A percentile compares a stretch with the other conserved stretches of the same genome.
phyloP scores from a whole-genome alignment of 441 rosid species.

The Sinapis alba region DNA sequence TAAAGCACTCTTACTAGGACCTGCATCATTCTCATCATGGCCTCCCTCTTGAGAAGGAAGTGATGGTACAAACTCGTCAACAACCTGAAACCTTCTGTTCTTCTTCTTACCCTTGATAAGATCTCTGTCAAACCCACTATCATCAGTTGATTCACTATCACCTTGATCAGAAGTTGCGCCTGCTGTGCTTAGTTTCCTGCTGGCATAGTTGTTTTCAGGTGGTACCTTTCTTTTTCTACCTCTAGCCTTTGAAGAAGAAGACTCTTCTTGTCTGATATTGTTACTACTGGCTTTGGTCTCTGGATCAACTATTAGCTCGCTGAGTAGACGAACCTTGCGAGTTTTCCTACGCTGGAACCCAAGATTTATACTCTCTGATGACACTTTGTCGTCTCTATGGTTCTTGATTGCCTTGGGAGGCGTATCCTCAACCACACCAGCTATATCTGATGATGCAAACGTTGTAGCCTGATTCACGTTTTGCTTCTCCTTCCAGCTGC shows the following conservation, averaged over 20 bases:
- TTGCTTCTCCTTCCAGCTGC: conserved; percentile 27
- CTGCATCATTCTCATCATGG: conserved; percentile 41
- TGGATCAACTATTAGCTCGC: conserved; percentile 59
- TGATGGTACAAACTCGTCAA: conserved; percentile 37
- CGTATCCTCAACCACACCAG: conserved; percentile 43
- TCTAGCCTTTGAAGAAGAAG: conserved; percentile 42
- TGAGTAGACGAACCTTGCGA: conserved; percentile 70
- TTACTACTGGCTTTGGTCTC: conserved; percentile 12
- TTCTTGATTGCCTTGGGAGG: conserved; percentile 26
- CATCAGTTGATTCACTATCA: conserved; percentile 43
- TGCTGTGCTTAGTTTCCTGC: conserved; percentile 41
- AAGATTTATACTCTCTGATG: conserved; percentile 60
- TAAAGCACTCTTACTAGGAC: conserved; percentile 42
- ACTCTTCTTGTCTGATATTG: conserved; percentile 39
- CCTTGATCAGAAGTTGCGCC: conserved; percentile 46
- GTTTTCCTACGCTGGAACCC: conserved; percentile 56
- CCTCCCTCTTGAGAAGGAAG: conserved; percentile 33
- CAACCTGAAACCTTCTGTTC: conserved; percentile 44
- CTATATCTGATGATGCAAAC: conserved; percentile 41
- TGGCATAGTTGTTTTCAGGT: conserved; percentile 36
- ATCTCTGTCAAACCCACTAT: conserved; percentile 47
- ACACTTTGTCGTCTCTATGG: conserved; percentile 37
- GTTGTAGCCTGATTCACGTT: conserved; percentile 34
- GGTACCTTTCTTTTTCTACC: conserved; percentile 60
- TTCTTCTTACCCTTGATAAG: conserved; percentile 53